Evolutionary conservation across 306 rosid species (phyloP).

Genomic region (Vigna nakashimae): DNA sequence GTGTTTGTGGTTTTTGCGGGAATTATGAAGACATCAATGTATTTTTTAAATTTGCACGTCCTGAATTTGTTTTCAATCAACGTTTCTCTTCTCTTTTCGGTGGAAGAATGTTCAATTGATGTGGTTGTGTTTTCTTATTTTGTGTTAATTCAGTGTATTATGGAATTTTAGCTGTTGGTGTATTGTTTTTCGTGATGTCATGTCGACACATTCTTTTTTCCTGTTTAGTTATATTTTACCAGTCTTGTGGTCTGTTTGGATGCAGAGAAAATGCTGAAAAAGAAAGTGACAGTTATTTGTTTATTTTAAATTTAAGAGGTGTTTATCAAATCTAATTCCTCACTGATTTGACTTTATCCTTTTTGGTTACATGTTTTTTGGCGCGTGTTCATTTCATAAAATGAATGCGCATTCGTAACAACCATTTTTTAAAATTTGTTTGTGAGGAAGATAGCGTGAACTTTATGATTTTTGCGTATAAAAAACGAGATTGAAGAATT

Average conservation of each 20-base stretch:
- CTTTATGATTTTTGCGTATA: slow-evolving; percentile 14
- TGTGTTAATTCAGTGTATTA: slow-evolving; percentile 12
- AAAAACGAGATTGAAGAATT: background rate
- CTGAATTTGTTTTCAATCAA: slow-evolving; percentile 9
- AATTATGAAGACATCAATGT: slow-evolving; percentile 26
- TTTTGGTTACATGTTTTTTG: slow-evolving; percentile 10
- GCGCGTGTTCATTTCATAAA: background rate
- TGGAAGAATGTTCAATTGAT: slow-evolving; percentile 48
- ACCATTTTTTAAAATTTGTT: background rate
- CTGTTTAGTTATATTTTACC: background rate
- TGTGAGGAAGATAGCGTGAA: slow-evolving; percentile 12
- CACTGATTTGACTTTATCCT: background rate
- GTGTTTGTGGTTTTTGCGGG: background rate
- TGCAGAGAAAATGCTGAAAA: slow-evolving; percentile 19
- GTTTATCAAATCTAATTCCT: slow-evolving; percentile 5
- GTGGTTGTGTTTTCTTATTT: slow-evolving; percentile 4
- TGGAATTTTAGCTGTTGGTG: slow-evolving; percentile 4
- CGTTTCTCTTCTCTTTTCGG: background rate
- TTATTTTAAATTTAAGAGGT: background rate
- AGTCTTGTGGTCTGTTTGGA: slow-evolving; percentile 10
- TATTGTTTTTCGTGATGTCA: background rate
- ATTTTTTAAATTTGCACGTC: slow-evolving; percentile 9
- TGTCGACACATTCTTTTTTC: slow-evolving; percentile 20
- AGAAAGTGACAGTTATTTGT: slow-evolving; percentile 14
- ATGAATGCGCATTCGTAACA: background rate